These are phyloP conservation scores for Gnaphalium uliginosum DNA, from an alignment of 129 eudicot species.

Conservation along the genomic window DNA sequence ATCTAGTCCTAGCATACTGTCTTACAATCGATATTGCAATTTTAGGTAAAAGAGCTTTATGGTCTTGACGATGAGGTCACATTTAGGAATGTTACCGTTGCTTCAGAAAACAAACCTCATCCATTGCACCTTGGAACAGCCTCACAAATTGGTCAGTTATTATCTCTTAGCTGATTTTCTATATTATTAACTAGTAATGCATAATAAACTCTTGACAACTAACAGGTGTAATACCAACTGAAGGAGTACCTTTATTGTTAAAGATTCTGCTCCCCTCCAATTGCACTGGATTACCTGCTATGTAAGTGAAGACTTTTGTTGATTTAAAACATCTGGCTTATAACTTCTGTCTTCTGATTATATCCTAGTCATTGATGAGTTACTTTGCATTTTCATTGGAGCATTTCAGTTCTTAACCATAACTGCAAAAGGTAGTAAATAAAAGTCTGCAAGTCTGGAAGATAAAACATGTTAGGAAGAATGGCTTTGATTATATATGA, in stretches of 20 bases:
- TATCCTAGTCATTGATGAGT: not conserved
- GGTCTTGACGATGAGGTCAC: constrained; percentile 80
- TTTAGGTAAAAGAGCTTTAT: constrained; percentile 89
- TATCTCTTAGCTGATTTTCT: constrained; percentile 9
- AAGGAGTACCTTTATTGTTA: constrained; percentile 87
- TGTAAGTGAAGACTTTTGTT: constrained; percentile 53
- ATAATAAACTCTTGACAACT: constrained; percentile 4
- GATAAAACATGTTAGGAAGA: not conserved
- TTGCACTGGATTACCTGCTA: constrained; percentile 79
- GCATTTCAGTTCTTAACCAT: constrained; percentile 4
- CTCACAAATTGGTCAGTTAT: constrained; percentile 82
- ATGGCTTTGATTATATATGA: not conserved
- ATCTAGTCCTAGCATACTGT: not conserved
- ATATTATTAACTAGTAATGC: constrained; percentile 9
- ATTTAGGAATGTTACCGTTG: constrained; percentile 76
- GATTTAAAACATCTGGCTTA: not conserved
- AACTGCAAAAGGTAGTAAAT: not conserved
- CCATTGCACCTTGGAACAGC: constrained; percentile 93
- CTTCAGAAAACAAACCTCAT: constrained; percentile 83
- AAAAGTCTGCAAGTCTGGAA: constrained; percentile 6
- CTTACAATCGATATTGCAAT: constrained; percentile 18
- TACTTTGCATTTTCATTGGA: not conserved
- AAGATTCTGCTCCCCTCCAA: constrained; percentile 78
- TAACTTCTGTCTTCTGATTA: too few relatives aligned
- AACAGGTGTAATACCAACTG: constrained; percentile 89